These are phyloP conservation scores for Neonothopanus nambi DNA, from an alignment of 1,284 basidiomycete genomes.

Conservation along the genomic window DNA sequence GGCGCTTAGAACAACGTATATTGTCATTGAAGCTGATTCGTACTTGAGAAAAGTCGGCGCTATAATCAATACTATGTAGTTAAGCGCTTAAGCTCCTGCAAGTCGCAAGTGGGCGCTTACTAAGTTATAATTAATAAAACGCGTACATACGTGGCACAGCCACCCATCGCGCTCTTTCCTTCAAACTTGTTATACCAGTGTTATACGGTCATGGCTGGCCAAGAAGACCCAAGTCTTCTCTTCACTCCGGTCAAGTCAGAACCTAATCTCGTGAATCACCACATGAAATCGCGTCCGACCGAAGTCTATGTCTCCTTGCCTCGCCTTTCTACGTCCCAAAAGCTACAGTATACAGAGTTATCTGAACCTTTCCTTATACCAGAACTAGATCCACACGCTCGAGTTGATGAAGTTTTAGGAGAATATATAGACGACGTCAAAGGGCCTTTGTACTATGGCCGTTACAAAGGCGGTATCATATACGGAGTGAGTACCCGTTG, in stretches of 20 bases:
- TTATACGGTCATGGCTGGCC: not conserved
- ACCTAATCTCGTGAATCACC: too few relatives aligned
- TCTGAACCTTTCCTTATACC: constrained; percentile 34
- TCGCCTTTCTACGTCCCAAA: constrained; percentile 36
- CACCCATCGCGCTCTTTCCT: too few relatives aligned
- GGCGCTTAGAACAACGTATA: too few relatives aligned
- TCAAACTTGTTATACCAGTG: too few relatives aligned
- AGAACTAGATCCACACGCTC: constrained; percentile 28
- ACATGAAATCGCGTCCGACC: not conserved
- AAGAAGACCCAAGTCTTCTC: not conserved
- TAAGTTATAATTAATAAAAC: too few relatives aligned
- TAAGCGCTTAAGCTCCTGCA: too few relatives aligned
- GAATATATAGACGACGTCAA: constrained; percentile 42
- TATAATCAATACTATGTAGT: too few relatives aligned
- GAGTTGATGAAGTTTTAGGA: constrained; percentile 56
- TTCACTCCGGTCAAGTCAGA: not conserved
- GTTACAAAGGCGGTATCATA: constrained; percentile 55
- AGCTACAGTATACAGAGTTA: constrained; percentile 39
- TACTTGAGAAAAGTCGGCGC: too few relatives aligned
- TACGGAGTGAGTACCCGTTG: constrained; percentile 47
- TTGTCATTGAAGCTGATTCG: too few relatives aligned
- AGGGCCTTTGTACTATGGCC: constrained; percentile 58
- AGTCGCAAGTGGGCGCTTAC: too few relatives aligned
- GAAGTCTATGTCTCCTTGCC: constrained; percentile 26
- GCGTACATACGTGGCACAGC: too few relatives aligned